Conservation (phyloP, 352 stramenopile genomes). For the Globisporangium spinosum region DNA sequence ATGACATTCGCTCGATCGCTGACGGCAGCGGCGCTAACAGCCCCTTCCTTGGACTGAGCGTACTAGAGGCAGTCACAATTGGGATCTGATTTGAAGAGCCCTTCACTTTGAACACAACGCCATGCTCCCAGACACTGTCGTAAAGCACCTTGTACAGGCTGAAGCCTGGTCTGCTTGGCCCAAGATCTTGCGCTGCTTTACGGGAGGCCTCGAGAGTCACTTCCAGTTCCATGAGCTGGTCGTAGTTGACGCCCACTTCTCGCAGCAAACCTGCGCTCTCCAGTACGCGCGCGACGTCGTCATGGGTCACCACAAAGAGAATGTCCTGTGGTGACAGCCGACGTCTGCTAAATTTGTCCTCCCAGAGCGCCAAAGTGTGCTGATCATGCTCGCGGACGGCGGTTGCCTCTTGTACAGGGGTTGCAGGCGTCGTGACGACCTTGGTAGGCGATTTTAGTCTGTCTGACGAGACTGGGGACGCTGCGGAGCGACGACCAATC, state of each 20-base stretch:
- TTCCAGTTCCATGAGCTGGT: constrained; percentile 60
- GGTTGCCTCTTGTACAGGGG: neutral
- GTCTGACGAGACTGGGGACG: neutral
- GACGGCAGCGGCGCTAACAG: constrained; percentile 5
- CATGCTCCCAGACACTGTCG: constrained; percentile 23
- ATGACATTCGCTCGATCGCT: neutral
- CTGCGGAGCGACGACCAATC: neutral
- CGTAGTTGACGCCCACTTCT: constrained; percentile 26
- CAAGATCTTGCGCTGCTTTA: neutral
- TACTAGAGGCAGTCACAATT: neutral
- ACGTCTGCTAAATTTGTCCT: constrained; percentile 47
- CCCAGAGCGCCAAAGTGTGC: constrained; percentile 40
- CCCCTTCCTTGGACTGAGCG: neutral
- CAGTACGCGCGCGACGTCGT: constrained; percentile 33
- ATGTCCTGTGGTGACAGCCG: constrained; percentile 35
- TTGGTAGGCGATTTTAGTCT: neutral
- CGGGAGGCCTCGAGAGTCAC: constrained; percentile 24
- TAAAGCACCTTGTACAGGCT: constrained; percentile 11
- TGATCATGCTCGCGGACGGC: constrained; percentile 9
- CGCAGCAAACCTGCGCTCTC: constrained; percentile 44
- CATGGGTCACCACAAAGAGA: constrained; percentile 42
- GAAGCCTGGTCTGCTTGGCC: neutral
- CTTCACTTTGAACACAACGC: constrained; percentile 17
- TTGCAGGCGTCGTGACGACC: neutral
- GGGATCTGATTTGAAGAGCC: neutral